These are phyloP conservation scores for Taphrina flavorubra DNA, from an alignment of 1,139 yeast species.

Conservation along the genomic window DNA sequence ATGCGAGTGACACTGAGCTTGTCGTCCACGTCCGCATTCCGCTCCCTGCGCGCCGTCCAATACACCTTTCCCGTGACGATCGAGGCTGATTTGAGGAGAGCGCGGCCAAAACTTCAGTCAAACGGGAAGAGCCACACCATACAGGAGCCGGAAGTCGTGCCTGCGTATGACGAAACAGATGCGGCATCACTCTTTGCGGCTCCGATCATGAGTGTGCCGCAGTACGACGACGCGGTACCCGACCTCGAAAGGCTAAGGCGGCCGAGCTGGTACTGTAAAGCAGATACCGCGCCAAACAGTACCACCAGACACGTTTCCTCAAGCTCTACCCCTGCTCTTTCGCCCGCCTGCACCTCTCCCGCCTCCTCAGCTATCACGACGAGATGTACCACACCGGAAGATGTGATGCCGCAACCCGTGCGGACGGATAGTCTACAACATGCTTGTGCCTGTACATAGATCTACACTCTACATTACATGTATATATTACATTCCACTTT, in stretches of 20 bases:
- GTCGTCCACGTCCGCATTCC: neutral
- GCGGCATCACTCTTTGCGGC: neutral
- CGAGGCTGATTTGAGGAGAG: constrained; percentile 10
- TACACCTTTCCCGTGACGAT: constrained; percentile 7
- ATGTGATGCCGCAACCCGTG: no score
- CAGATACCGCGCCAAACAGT: constrained; percentile 3
- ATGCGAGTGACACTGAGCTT: neutral
- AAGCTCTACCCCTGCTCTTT: neutral
- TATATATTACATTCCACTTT: no score
- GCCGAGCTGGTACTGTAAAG: constrained; percentile 23
- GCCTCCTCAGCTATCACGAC: neutral
- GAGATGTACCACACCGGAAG: neutral
- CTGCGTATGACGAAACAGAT: neutral
- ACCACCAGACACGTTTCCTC: neutral
- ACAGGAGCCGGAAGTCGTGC: neutral
- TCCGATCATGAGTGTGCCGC: constrained; percentile 13
- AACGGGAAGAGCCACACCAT: neutral
- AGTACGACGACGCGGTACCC: constrained; percentile 5
- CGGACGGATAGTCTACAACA: no score
- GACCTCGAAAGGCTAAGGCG: constrained; percentile 9
- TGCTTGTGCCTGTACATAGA: no score
- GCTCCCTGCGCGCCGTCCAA: neutral
- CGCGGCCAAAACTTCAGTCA: neutral
- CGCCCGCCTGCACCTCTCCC: neutral
- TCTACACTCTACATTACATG: no score